These are phyloP conservation scores for Pyrenophora graminea DNA, from an alignment of 2,329 filamentous ascomycete genomes.

Conservation along the genomic window DNA sequence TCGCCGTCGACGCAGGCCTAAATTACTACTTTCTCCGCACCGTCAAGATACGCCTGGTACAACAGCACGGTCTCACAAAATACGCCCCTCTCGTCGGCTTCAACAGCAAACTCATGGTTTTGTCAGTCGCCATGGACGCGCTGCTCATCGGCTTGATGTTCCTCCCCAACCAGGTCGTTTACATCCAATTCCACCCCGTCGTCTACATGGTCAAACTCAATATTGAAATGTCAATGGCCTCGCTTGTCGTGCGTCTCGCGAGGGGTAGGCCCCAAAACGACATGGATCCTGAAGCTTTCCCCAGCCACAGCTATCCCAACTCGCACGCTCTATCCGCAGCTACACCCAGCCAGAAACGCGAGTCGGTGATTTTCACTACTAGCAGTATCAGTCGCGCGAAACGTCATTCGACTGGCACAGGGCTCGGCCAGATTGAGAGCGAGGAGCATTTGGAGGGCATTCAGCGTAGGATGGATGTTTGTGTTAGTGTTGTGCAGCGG, in stretches of 20 bases:
- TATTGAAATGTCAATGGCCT: slow-evolving; percentile 53
- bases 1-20: slow-evolving; percentile 56
- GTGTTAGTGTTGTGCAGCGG: slow-evolving; percentile 4
- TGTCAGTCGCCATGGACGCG: slow-evolving; percentile 50
- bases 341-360: slow-evolving; percentile 9
- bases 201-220: slow-evolving; percentile 52
- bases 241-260: slow-evolving; percentile 47
- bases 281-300: slow-evolving; percentile 24
- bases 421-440: slow-evolving; percentile 26
- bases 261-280: slow-evolving; percentile 36
- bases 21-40: slow-evolving; percentile 58
- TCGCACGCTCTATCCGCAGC: slow-evolving; percentile 23
- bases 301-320: slow-evolving; percentile 20
- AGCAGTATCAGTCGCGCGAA: slow-evolving; percentile 14
- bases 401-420: slow-evolving; percentile 6
- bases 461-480: slow-evolving; percentile 28
- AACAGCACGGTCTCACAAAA: slow-evolving; percentile 47
- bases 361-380: slow-evolving; percentile 20
- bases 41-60: slow-evolving; percentile 46
- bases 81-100: slow-evolving; percentile 49
- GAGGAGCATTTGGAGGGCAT: slow-evolving; percentile 32
- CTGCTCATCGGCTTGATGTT: slow-evolving; percentile 49
- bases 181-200: slow-evolving; percentile 50
- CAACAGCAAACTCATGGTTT: slow-evolving; percentile 48
- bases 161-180: slow-evolving; percentile 44